Percentiles rank a stretch among this genome's conserved stretches.
Conservation (phyloP, 1,284 basidiomycete genomes). For the Cerioporus squamosus region DNA sequence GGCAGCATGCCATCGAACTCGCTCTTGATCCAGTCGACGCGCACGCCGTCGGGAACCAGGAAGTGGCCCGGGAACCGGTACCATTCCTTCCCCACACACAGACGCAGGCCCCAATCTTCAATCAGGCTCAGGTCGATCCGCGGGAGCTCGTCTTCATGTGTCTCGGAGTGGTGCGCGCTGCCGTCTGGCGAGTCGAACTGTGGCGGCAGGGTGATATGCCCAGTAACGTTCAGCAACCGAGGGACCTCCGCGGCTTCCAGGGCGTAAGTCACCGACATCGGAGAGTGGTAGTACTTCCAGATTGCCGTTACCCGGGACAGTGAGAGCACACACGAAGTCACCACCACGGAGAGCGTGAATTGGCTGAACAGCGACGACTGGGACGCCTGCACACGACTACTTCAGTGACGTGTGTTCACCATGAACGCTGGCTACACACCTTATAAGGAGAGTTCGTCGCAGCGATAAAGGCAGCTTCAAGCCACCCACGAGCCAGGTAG, state of each 20-base stretch:
- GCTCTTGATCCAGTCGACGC: conserved; percentile 87
- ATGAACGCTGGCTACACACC: conserved; percentile 49
- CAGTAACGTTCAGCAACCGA: conserved; percentile 74
- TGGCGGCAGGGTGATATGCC: conserved; percentile 53
- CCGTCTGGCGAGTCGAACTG: conserved; percentile 38
- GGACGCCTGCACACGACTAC: conserved; percentile 63
- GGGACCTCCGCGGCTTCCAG: conserved; percentile 86
- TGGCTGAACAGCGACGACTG: conserved; percentile 76
- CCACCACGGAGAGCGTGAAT: conserved; percentile 74
- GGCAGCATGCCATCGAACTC: conserved; percentile 92
- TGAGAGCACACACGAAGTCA: conserved; percentile 72
- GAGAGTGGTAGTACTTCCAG: conserved; percentile 90
- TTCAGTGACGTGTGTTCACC: not conserved
- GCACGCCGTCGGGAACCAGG: conserved; percentile 83
- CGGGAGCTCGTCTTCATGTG: conserved; percentile 54
- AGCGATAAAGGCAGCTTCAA: conserved; percentile 77
- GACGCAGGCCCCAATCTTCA: conserved; percentile 70
- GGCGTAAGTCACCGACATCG: conserved; percentile 74
- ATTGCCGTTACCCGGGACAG: conserved; percentile 81
- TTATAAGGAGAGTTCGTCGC: conserved; percentile 83
- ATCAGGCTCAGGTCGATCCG: conserved; percentile 76
- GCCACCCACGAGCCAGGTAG: conserved; percentile 85
- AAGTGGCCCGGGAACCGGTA: conserved; percentile 93
- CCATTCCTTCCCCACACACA: conserved; percentile 97
- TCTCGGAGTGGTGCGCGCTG: not conserved